Conservation (phyloP, 2,329 filamentous ascomycete species). For the Trichoderma koningii region DNA sequence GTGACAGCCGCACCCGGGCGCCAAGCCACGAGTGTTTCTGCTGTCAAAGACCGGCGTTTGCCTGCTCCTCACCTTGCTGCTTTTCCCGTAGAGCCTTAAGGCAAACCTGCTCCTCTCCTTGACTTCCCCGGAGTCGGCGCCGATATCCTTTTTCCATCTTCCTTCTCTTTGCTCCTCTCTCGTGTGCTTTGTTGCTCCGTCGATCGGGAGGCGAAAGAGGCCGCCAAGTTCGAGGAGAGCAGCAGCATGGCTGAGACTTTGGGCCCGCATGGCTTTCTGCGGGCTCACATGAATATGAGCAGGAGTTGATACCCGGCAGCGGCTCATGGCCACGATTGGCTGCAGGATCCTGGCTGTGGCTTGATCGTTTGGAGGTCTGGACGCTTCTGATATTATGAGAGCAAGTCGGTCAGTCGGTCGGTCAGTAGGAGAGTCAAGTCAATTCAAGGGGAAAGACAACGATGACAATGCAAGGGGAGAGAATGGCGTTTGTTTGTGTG, state of each 20-base stretch:
- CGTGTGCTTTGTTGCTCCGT: constrained; percentile 1
- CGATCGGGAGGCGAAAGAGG: constrained; percentile 10
- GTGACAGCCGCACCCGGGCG: constrained; percentile 17
- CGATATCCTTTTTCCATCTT: too few species aligned
- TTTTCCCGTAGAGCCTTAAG: background rate
- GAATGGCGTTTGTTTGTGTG: too few species aligned
- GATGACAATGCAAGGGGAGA: background rate
- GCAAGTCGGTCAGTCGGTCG: background rate
- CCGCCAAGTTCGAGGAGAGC: background rate
- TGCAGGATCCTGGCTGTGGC: constrained; percentile 7
- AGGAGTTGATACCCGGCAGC: constrained; percentile 6
- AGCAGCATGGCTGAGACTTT: constrained; percentile 16
- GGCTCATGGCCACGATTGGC: background rate
- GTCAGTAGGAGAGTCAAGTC: too few species aligned
- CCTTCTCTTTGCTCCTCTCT: background rate
- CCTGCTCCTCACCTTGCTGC: background rate
- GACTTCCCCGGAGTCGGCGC: background rate
- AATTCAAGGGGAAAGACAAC: background rate
- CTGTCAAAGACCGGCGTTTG: background rate
- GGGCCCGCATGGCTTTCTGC: constrained; percentile 18
- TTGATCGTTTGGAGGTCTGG: constrained; percentile 13
- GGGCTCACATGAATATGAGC: constrained; percentile 17
- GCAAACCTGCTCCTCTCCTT: too few species aligned
- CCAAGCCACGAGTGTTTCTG: constrained; percentile 1
- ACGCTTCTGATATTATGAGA: background rate